Base-by-base conservation (phyloP, 345 rosid genomes). In the Corchorus capsularis region DNA sequence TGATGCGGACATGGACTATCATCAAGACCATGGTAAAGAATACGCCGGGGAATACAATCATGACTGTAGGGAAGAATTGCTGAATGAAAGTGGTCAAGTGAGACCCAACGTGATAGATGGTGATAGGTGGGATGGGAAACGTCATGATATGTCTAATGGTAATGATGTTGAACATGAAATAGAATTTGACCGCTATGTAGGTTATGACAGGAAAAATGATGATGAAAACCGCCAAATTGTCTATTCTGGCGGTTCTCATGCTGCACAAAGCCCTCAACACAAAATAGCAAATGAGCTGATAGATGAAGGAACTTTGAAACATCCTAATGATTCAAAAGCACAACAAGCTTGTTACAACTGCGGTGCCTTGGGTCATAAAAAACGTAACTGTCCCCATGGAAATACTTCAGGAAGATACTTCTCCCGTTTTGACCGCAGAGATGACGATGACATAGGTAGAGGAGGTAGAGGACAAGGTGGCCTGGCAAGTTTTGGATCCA, bases 121-220 rank as follows among this genome's bases (percentile, higher is more conserved):
- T 73, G 91, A 82, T 66, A 82, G 86, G 81, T 82, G 86, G 87
- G 84, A 77, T 62, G 80, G 76, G 49, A 74, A 76, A 71, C 19
- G 66, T 8, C 69, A 68, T 80, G 80, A 76, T 66, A 69, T 62
- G 46, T 39, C 74, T 67, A 78, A 63, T 59, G 85, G 78, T 45
- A 67, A 64, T 68, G 77, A 55, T 43, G 34, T 74, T 59, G 74
- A 66, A 61, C 72, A 77, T 75, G 71, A 61, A 14, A 3, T 74
- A 63, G 78, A 77, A 37, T 76, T 78, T 77, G 85, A 87, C 19
- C 72, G 63, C 43, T 86, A 77, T 50, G 49, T 68, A 53, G 69
- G 69, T 57, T 61, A 73, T 75, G 83, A 75, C 61, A 17, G 47
- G 52, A 75, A 45, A 45, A 62, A 49, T 57, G 79, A 41, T 3